These are phyloP conservation scores for Bipolaris sorokiniana DNA, from an alignment of 2,329 filamentous ascomycete species.

Conservation along the genomic window DNA sequence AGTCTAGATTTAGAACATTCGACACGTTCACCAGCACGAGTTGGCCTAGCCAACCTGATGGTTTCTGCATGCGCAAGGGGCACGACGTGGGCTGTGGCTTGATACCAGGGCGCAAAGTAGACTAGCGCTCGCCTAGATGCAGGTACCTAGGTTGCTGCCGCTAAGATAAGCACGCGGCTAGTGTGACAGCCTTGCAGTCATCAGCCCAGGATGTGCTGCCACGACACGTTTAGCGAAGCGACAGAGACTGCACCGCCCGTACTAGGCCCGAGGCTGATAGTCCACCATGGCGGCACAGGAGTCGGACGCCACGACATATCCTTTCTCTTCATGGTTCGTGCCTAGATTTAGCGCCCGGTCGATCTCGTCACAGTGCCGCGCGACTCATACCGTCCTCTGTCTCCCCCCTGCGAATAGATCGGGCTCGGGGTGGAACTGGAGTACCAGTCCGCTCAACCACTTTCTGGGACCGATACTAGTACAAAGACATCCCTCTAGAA, in stretches of 20 bases:
- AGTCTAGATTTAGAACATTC: conserved; percentile 16
- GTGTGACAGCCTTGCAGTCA: conserved; percentile 16
- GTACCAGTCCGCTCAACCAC: background rate
- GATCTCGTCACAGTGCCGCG: conserved; percentile 7
- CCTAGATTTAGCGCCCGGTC: conserved; percentile 15
- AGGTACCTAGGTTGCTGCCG: conserved; percentile 9
- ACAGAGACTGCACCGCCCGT: conserved; percentile 2
- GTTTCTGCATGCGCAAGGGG: conserved; percentile 15
- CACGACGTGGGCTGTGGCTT: conserved; percentile 5
- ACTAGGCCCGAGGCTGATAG: background rate
- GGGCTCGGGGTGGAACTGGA: background rate
- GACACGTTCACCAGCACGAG: conserved; percentile 4
- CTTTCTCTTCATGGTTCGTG: conserved; percentile 4
- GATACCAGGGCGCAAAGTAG: conserved; percentile 1
- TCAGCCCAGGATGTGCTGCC: conserved; percentile 1
- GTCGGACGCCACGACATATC: conserved; percentile 5
- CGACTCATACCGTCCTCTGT: conserved; percentile 1
- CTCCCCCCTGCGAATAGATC: background rate
- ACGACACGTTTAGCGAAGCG: conserved; percentile 5
- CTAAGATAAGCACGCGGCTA: conserved; percentile 14
- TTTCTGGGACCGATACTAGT: background rate
- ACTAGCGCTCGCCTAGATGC: conserved; percentile 9
- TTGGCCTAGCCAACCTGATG: conserved; percentile 1
- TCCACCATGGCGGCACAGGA: background rate
- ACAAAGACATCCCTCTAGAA: background rate